Conservation (phyloP, 2,329 filamentous ascomycete genomes). For the Endocalyx cinctus region DNA sequence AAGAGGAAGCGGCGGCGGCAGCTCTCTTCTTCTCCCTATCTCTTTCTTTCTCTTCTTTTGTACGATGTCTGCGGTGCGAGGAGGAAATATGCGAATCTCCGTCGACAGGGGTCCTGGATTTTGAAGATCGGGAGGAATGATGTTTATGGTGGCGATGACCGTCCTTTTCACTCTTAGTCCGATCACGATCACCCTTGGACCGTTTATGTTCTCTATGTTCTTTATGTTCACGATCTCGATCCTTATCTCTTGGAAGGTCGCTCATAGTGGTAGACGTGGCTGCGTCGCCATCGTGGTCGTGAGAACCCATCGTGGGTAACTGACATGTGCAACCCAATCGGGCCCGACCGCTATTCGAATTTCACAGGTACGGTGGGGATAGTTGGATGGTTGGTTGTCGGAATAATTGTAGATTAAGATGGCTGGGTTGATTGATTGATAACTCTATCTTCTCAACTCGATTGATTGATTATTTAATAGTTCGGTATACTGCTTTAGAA, state of each 20-base stretch:
- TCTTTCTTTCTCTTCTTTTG: conserved; percentile 25
- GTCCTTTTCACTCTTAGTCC: conserved; percentile 17
- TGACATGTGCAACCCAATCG: conserved; percentile 26
- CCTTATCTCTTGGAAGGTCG: conserved; percentile 19
- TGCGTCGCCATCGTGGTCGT: conserved; percentile 19
- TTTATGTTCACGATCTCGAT: conserved; percentile 9
- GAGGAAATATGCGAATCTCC: conserved; percentile 21
- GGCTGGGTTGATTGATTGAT: too few species aligned
- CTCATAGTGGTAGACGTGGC: conserved; percentile 13
- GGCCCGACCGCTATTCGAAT: conserved; percentile 20
- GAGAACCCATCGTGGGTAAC: conserved; percentile 24
- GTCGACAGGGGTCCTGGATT: conserved; percentile 18
- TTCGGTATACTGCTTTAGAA: too few species aligned
- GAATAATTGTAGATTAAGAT: too few species aligned
- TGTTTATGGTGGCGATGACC: conserved; percentile 20
- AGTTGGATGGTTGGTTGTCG: too few species aligned
- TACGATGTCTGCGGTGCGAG: conserved; percentile 26
- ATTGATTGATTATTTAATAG: too few species aligned
- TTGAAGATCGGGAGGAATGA: conserved; percentile 23
- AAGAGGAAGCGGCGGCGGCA: too few species aligned
- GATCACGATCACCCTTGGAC: conserved; percentile 16
- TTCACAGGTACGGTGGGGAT: too few species aligned
- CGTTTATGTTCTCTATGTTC: conserved; percentile 17
- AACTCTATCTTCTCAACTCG: too few species aligned
- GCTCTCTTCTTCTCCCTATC: conserved; percentile 23